Conservation (phyloP, 2,329 filamentous ascomycete genomes). For the Pyrenochaeta sp. region DNA sequence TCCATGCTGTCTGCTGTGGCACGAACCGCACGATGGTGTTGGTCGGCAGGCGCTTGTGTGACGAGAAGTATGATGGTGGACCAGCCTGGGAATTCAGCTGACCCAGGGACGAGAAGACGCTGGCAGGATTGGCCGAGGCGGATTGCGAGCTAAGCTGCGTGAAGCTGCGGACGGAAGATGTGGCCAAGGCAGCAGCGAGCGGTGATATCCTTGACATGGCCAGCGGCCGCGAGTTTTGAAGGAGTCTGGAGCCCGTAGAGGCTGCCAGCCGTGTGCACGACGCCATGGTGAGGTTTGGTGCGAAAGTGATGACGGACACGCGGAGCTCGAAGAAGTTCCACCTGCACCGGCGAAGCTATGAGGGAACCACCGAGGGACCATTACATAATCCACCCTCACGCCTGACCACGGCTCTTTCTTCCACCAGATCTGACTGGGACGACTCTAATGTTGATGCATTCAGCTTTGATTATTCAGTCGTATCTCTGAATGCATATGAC, state of each 20-base stretch:
- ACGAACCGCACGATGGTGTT: constrained; percentile 97
- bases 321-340: constrained; percentile 29
- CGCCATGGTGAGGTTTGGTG: constrained; percentile 39
- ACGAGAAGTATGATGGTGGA: constrained; percentile 81
- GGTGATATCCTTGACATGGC: constrained; percentile 24
- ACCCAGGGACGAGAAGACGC: constrained; percentile 40
- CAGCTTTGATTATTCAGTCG: no score
- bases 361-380: constrained; percentile 17
- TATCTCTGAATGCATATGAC: no score
- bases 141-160: constrained; percentile 40
- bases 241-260: constrained; percentile 38
- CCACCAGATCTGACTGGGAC: no score
- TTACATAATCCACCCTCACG: constrained; percentile 25
- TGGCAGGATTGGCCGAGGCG: constrained; percentile 32
- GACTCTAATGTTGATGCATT: no score
- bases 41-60: constrained; percentile 73
- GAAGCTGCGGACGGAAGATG: constrained; percentile 37
- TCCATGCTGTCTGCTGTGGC: constrained; percentile 99
- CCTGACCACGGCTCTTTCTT: no score
- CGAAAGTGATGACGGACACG: constrained; percentile 28
- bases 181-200: constrained; percentile 27
- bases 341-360: constrained; percentile 21
- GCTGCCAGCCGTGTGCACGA: constrained; percentile 44
- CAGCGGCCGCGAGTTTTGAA: constrained; percentile 31
- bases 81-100: constrained; percentile 39